Evolutionary conservation across 345 rosid species (phyloP).

Genomic region (Draba incana): DNA sequence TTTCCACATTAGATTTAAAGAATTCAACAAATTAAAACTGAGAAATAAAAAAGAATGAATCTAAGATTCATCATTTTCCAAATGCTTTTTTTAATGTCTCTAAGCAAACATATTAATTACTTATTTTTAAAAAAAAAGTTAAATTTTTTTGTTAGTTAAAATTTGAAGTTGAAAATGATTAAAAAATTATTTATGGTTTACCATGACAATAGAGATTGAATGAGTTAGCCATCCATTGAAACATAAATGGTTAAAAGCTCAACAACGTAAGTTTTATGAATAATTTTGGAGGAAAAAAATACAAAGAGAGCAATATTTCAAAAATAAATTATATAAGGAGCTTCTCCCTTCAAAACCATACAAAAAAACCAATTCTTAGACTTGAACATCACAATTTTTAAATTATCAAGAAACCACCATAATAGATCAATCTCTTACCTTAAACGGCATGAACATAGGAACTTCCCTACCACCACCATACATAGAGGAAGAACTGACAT

Average conservation of each 20-base stretch:
- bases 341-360: conserved; percentile 35
- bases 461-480: conserved; percentile 34
- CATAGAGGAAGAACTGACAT: conserved; percentile 37
- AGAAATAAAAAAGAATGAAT: not conserved
- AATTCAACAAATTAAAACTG: not conserved
- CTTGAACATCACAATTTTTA: not conserved
- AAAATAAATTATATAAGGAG: conserved; percentile 36
- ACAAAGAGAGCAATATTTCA: too few species aligned
- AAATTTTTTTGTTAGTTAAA: too few species aligned
- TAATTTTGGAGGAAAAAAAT: too few species aligned
- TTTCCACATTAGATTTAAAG: conserved; percentile 2
- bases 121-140: too few species aligned
- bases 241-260: too few species aligned
- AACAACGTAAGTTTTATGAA: too few species aligned
- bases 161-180: too few species aligned
- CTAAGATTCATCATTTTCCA: conserved; percentile 1
- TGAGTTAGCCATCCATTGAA: too few species aligned
- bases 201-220: too few species aligned
- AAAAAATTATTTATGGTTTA: too few species aligned
- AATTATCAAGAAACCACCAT: not conserved
- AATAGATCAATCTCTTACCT: conserved; percentile 33
- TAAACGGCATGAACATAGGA: conserved; percentile 39
- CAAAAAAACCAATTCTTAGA: not conserved
- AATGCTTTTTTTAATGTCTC: too few species aligned
- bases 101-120: too few species aligned